These are phyloP conservation scores for Ceratocystis harringtonii DNA, from an alignment of 2,329 filamentous ascomycete species.

Conservation along the genomic window DNA sequence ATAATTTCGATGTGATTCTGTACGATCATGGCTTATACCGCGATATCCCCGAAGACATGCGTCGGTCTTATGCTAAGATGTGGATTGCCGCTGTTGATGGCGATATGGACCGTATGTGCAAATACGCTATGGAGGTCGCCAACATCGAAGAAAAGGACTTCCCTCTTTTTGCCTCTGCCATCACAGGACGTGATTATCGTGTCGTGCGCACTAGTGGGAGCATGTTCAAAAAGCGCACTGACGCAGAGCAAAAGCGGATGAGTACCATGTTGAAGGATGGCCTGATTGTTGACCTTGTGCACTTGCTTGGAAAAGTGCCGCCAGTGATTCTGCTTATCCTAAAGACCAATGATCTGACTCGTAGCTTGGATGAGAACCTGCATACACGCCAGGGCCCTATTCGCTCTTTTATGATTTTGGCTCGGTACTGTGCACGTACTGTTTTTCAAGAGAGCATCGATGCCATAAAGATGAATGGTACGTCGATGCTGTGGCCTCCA, in stretches of 20 bases:
- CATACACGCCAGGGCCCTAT: slow-evolving; percentile 56
- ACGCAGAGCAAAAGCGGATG: slow-evolving; percentile 74
- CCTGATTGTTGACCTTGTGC: slow-evolving; percentile 73
- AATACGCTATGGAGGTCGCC: slow-evolving; percentile 77
- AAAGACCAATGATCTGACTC: slow-evolving; percentile 93
- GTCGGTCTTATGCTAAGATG: slow-evolving; percentile 84
- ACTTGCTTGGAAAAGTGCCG: slow-evolving; percentile 76
- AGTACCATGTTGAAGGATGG: slow-evolving; percentile 72
- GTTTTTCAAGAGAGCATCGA: slow-evolving; percentile 52
- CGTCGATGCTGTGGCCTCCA: slow-evolving; percentile 42
- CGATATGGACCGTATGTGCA: slow-evolving; percentile 72
- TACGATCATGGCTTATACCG: slow-evolving; percentile 97
- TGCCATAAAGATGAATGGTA: slow-evolving; percentile 32
- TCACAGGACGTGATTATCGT: slow-evolving; percentile 82
- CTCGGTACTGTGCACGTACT: slow-evolving; percentile 51
- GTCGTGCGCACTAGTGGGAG: slow-evolving; percentile 45
- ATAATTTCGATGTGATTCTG: slow-evolving; percentile 88
- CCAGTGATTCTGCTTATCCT: slow-evolving; percentile 86
- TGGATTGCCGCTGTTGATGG: slow-evolving; percentile 93
- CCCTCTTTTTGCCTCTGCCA: slow-evolving; percentile 86
- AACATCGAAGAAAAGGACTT: slow-evolving; percentile 82
- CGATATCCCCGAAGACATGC: slow-evolving; percentile 64
- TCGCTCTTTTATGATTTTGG: slow-evolving; percentile 51
- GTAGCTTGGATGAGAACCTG: slow-evolving; percentile 81
- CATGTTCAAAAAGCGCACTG: slow-evolving; percentile 45